Evolutionary conservation across 768 basidiomycete species (phyloP).

Genomic region (Suillus subalutaceus): DNA sequence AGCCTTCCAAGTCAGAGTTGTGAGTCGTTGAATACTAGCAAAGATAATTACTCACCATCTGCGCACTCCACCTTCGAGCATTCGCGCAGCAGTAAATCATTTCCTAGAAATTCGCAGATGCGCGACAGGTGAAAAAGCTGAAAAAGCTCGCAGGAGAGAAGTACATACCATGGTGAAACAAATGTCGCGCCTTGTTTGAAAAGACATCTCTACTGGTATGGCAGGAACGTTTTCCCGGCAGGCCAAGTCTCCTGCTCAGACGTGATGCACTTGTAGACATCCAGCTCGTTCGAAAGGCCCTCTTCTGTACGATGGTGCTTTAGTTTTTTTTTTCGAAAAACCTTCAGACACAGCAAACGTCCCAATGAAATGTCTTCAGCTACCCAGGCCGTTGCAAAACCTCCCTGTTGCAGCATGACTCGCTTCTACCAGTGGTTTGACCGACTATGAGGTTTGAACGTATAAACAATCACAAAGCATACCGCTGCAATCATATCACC

Average conservation of each 20-base stretch:
- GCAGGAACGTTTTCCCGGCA: conserved; percentile 38
- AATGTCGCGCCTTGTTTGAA: conserved; percentile 32
- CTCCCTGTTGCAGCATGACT: conserved; percentile 23
- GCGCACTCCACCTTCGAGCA: conserved; percentile 37
- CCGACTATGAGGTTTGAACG: no score
- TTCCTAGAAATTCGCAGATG: conserved; percentile 29
- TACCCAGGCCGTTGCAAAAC: conserved; percentile 25
- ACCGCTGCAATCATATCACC: no score
- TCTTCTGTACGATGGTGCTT: conserved; percentile 12
- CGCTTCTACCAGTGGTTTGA: no score
- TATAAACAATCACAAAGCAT: neutral
- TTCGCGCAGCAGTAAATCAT: conserved; percentile 44
- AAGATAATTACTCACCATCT: conserved; percentile 35
- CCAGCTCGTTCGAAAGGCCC: conserved; percentile 36
- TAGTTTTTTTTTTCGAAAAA: conserved; percentile 26
- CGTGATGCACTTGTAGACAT: conserved; percentile 38
- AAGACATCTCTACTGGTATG: conserved; percentile 41
- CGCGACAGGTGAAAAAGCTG: neutral
- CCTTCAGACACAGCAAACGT: conserved; percentile 43
- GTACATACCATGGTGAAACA: conserved; percentile 46
- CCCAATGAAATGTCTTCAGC: conserved; percentile 29
- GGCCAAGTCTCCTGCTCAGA: conserved; percentile 18
- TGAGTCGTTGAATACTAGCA: neutral
- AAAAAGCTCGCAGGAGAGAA: neutral
- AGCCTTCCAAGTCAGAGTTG: conserved; percentile 27